Conservation (phyloP, 2,329 filamentous ascomycete genomes). For the Fusarium poae region DNA sequence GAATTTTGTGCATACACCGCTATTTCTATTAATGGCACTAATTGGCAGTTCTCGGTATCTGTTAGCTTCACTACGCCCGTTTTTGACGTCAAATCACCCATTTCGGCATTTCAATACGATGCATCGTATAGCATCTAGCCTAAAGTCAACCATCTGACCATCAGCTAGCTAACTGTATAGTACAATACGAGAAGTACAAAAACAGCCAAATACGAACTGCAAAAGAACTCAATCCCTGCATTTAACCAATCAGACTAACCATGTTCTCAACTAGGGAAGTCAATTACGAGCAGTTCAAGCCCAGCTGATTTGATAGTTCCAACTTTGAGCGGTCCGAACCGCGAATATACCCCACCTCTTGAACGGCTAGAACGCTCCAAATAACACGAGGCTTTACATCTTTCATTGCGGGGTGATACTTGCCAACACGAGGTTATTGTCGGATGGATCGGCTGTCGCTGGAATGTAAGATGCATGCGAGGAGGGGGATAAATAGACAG, state of each 20-base stretch:
- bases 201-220: background rate
- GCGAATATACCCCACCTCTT: background rate
- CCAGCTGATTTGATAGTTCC: slow-evolving; percentile 5
- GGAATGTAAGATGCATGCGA: background rate
- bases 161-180: background rate
- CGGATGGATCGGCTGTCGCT: background rate
- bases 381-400: background rate
- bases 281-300: slow-evolving; percentile 1
- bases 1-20: background rate
- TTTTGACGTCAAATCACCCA: background rate
- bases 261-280: background rate
- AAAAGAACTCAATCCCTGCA: background rate
- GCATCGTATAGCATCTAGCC: background rate
- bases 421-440: background rate
- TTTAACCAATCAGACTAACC: background rate
- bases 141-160: background rate
- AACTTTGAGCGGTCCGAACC: slow-evolving; percentile 6
- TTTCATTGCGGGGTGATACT: background rate
- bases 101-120: background rate
- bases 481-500: background rate
- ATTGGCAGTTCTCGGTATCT: background rate
- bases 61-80: no score
- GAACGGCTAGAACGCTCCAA: background rate
- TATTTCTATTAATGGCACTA: background rate
- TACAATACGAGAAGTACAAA: background rate